A percentile compares a stretch with the other conserved stretches of the same genome.
These are phyloP conservation scores for Calocera viscosa DNA, from an alignment of 768 basidiomycete species.

Conservation along the genomic window DNA sequence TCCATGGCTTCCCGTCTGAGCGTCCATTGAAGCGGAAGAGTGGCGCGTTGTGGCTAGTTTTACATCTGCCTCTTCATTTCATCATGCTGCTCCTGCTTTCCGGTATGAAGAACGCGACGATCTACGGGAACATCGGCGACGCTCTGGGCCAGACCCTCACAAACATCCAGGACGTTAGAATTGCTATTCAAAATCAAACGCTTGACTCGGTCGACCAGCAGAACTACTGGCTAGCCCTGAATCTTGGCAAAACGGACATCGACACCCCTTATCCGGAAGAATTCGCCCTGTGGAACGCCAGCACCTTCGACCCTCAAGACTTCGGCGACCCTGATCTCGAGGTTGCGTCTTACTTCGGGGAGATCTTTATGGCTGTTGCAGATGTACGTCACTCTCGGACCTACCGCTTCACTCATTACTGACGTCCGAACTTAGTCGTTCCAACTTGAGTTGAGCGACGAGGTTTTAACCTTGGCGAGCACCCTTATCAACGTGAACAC, in stretches of 20 bases:
- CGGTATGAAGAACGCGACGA: not conserved
- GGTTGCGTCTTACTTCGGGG: not conserved
- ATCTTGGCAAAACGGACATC: not conserved
- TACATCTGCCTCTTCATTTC: not conserved
- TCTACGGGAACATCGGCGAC: conserved; percentile 3
- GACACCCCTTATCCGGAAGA: not conserved
- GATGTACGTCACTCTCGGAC: not conserved
- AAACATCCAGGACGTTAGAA: not conserved
- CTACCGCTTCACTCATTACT: not conserved
- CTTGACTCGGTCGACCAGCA: not conserved
- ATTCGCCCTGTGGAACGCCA: not conserved
- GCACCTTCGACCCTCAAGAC: not conserved
- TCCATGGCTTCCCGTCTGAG: conserved; percentile 1
- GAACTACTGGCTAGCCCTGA: not conserved
- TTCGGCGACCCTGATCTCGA: not conserved
- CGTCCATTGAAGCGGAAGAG: conserved; percentile 3
- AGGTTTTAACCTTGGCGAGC: not conserved
- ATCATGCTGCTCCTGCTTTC: not conserved
- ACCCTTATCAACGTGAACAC: not conserved
- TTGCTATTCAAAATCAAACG: not conserved
- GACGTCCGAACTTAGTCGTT: not conserved
- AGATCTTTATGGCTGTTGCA: not conserved
- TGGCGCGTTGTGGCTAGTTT: not conserved
- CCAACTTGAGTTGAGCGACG: not conserved
- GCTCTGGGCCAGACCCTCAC: not conserved